Evolutionary conservation across 2,329 filamentous ascomycete genomes (phyloP), one percentile per base, ranked within the genome.

Genomic region (Neopestalotiopsis rosae): DNA sequence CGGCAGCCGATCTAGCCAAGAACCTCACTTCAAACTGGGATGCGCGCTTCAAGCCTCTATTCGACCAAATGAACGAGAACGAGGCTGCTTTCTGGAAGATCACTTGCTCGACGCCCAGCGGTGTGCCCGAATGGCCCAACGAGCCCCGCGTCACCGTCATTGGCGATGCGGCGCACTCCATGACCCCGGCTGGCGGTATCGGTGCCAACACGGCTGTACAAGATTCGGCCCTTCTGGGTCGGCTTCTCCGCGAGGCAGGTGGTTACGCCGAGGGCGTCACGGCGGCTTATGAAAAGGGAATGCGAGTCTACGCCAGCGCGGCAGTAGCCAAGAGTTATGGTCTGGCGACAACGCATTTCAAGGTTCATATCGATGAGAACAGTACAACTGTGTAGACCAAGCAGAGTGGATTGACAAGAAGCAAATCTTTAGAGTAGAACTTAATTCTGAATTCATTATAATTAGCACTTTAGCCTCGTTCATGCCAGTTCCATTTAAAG

Each of bases 61-160:
- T 91, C 69, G 87, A 90, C 5, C 73, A 89, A 45, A 90, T 90
- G 86, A 75, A 80, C 5, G 86, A 85, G 67, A 71, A 77, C 0
- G 87, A 91, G 71, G 86, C 89, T 0, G 89, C 89, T 0, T 91
- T 91, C 71, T 91, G 88, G 88, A 91, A 90, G 73, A 90, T 91
- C 62, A 90, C 89, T 1, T 91, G 88, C 71, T 90, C 88, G 0
- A 85, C 83, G 0, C 89, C 89, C 0, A 81, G 81, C 0, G 88
- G 89, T 1, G 87, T 91, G 0, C 89, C 89, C 0, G 81, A 86
- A 59, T 91, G 89, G 89, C 72, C 79, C 9, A 90, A 88, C 59
- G 84, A 89, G 66, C 83, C 85, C 0, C 82, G 88, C 0, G 87
- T 89, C 10, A 89, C 88, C 0, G 81, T 89, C 0, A 86, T 90